Percentiles rank a stretch among this genome's conserved stretches.
These are phyloP conservation scores for Rhizophlyctis rosea DNA, from an alignment of 192 early-diverging fungal species.

Conservation along the genomic window DNA sequence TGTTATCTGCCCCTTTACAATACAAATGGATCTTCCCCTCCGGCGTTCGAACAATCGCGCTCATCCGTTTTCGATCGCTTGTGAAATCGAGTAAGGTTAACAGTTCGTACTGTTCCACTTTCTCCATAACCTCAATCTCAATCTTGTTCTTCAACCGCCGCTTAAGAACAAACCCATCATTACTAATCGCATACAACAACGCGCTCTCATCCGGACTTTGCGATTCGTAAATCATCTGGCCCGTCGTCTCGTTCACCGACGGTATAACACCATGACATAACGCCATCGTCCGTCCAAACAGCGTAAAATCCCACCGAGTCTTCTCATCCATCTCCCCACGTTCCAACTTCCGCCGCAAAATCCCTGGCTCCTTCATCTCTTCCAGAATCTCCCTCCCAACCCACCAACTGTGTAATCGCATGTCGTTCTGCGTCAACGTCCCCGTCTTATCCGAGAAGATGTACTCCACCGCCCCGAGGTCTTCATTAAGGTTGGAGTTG, in stretches of 20 bases:
- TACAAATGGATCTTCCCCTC: constrained; percentile 69
- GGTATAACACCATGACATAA: constrained; percentile 75
- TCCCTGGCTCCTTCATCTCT: constrained; percentile 43
- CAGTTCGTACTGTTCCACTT: constrained; percentile 9
- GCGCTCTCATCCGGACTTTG: constrained; percentile 71
- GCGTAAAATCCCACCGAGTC: constrained; percentile 15
- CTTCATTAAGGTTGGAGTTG: constrained; percentile 68
- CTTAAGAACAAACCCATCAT: constrained; percentile 47
- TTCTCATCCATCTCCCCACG: constrained; percentile 7
- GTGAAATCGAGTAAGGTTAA: constrained; percentile 73
- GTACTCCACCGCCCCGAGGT: constrained; percentile 82
- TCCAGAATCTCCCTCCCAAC: constrained; percentile 68
- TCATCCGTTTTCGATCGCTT: constrained; percentile 87
- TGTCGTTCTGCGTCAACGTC: constrained; percentile 56
- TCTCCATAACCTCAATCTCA: constrained; percentile 35
- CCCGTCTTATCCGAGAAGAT: constrained; percentile 75
- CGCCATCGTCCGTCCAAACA: constrained; percentile 71
- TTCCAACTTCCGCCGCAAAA: constrained; percentile 49
- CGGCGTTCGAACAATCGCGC: constrained; percentile 67
- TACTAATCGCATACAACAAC: constrained; percentile 42
- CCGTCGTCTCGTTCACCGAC: constrained; percentile 37
- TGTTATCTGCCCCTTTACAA: constrained; percentile 91
- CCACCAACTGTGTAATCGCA: constrained; percentile 61
- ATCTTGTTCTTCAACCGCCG: constrained; percentile 39
- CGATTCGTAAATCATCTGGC: constrained; percentile 80